These are phyloP conservation scores for Spinellus fusiger DNA, from an alignment of 192 early-diverging fungal species.

Conservation along the genomic window DNA sequence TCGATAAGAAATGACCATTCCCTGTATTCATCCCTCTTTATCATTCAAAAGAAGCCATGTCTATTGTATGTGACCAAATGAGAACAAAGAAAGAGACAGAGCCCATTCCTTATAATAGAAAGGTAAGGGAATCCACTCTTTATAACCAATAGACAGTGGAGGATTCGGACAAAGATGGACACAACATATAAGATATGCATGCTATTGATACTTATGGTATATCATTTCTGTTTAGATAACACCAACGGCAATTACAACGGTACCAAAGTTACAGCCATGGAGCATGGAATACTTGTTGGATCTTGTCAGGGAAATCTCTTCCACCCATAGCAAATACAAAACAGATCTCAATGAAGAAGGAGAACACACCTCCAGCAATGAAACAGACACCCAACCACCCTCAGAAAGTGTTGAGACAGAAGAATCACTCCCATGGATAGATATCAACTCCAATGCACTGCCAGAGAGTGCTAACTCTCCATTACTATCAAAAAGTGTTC, in stretches of 20 bases:
- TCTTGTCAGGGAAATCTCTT: slow-evolving; percentile 49
- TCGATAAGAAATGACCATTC: background rate
- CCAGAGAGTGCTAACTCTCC: too few relatives aligned
- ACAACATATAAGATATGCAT: too few relatives aligned
- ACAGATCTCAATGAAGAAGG: slow-evolving; percentile 18
- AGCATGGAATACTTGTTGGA: slow-evolving; percentile 42
- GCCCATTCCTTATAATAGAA: slow-evolving; percentile 1
- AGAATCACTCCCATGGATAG: too few relatives aligned
- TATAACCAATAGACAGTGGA: background rate
- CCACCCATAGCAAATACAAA: slow-evolving; percentile 47
- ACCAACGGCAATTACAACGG: background rate
- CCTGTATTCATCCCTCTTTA: too few relatives aligned
- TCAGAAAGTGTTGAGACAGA: background rate
- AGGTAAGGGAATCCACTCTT: background rate
- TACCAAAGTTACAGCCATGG: background rate
- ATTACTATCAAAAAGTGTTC: background rate
- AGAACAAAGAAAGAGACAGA: slow-evolving; percentile 16
- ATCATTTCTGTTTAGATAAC: background rate
- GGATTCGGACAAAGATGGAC: too few relatives aligned
- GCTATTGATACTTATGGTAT: too few relatives aligned
- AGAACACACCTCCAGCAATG: background rate
- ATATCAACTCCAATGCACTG: too few relatives aligned
- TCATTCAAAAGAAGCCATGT: slow-evolving; percentile 25
- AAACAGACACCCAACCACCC: background rate
- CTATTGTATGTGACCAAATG: slow-evolving; percentile 22